These are phyloP conservation scores for Potentilla sterilis DNA, from an alignment of 306 rosid species.

Conservation along the genomic window DNA sequence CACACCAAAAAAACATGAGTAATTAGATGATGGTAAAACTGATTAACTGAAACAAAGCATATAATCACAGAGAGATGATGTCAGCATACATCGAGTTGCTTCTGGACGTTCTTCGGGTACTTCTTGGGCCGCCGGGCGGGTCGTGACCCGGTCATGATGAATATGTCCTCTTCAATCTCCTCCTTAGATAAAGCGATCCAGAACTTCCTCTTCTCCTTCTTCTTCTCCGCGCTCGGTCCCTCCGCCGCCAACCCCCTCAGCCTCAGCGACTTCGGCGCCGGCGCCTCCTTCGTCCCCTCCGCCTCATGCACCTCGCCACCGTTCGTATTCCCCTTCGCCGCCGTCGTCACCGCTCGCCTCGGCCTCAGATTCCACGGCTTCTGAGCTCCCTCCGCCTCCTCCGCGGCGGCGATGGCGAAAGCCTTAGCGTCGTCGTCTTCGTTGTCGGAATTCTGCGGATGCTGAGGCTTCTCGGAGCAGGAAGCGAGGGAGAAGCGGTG, in stretches of 20 bases:
- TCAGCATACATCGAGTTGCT: constrained; percentile 71
- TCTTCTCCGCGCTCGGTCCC: constrained; percentile 56
- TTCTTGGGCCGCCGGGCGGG: constrained; percentile 84
- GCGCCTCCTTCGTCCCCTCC: constrained; percentile 34
- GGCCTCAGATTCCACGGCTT: constrained; percentile 76
- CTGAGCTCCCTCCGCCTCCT: constrained; percentile 34
- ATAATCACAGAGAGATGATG: not conserved
- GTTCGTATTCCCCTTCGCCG: constrained; percentile 34
- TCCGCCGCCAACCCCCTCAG: constrained; percentile 53
- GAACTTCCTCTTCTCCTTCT: constrained; percentile 83
- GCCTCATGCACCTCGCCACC: constrained; percentile 46
- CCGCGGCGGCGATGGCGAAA: constrained; percentile 14
- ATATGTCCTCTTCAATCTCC: constrained; percentile 93
- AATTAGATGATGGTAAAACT: not conserved
- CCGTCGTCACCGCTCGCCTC: constrained; percentile 37
- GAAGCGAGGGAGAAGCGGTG: constrained; percentile 51
- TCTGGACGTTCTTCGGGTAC: constrained; percentile 85
- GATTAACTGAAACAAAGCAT: not conserved
- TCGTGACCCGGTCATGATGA: constrained; percentile 85
- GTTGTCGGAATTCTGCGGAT: constrained; percentile 31
- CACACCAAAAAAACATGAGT: not conserved
- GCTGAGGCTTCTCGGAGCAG: constrained; percentile 17
- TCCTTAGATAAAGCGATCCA: constrained; percentile 94
- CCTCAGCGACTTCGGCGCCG: constrained; percentile 71
- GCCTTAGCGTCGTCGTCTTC: constrained; percentile 35